phyloP scores from a whole-genome alignment of 148 eudicot species.

The Spergularia marina region DNA sequence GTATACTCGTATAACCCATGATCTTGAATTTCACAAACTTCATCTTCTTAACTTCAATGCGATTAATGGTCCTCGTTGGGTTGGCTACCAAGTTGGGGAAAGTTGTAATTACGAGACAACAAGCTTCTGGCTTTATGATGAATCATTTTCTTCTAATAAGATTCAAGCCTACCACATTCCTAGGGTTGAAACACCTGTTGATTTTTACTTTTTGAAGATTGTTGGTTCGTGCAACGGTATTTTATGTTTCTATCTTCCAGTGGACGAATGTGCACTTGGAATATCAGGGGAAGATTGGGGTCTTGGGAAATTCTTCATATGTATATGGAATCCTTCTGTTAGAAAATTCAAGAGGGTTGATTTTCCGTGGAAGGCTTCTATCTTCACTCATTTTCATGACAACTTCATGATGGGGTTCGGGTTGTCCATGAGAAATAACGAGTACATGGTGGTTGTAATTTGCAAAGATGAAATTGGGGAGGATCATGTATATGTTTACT shows the following conservation, averaged over 20 bases:
- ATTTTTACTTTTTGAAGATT: background rate
- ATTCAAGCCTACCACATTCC: constrained; percentile 1
- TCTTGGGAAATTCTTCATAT: background rate
- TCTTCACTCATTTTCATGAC: too few relatives aligned
- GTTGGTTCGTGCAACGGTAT: constrained; percentile 7
- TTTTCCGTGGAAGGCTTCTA: background rate
- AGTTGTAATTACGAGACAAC: constrained; percentile 2
- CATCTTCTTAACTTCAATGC: constrained; percentile 11
- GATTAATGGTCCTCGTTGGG: constrained; percentile 5
- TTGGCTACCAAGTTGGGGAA: constrained; percentile 7
- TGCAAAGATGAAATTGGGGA: background rate
- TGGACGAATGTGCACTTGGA: background rate
- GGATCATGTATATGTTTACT: constrained; percentile 14
- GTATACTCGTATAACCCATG: constrained; percentile 1
- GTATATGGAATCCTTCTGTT: constrained; percentile 4
- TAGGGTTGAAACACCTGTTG: background rate
- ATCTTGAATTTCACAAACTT: constrained; percentile 4
- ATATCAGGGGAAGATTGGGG: background rate
- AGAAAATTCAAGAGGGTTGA: background rate
- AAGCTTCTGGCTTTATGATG: constrained; percentile 8
- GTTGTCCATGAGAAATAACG: background rate
- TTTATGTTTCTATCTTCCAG: constrained; percentile 12
- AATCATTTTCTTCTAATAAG: constrained; percentile 13
- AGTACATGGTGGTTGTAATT: background rate
- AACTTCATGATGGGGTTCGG: constrained; percentile 17